Base-by-base conservation (phyloP, 1,139 yeast genomes). In the Pichia sp. region DNA sequence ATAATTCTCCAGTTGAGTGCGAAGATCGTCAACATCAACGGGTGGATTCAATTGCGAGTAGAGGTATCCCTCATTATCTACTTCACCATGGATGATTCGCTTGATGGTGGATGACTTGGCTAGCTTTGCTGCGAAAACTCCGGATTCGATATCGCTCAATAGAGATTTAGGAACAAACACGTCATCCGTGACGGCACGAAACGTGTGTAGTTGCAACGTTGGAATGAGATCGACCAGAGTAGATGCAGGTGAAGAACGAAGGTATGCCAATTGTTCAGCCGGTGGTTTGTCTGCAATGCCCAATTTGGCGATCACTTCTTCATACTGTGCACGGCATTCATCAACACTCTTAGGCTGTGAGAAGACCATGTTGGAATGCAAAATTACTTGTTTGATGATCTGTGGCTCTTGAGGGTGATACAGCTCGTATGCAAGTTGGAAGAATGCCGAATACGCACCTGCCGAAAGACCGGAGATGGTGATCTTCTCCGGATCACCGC, bases 171-270 rank as follows among this genome's bases (percentile, higher is more conserved):
- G 45, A 5, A 64, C 55, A 39, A 64, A 62, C 16, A 54, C 45
- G 28, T 49, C 55, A 42, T 64, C 69, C 11, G 66, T 60, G 21
- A 60, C 59, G n/a, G 67, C 66, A 41, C 69, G 49, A 41, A 64
- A 64, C 9, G 67, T 62, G 40, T 62, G 66, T 15, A 51, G 30
- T 14, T 50, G 46, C 38, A 64, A 45, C 11, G 48, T 45, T 27
- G 57, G 54, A 22, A 64, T 51, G 33, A 52, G 48, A 19, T 54
- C 54, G 32, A 49, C 60, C 27, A 62, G 43, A 13, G 42, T 38
- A n/a, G 33, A 33, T 2, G 41, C 29, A 19, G 37, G 44, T 13
- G 46, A n/a, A 4, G 32, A 16, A 39, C 52, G 43, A 5, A 48
- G 22, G 12, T 34, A 32, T 11, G 14, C 29, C n/a, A 48, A 25